These are phyloP conservation scores for Trichoderma orchidacearum DNA, from an alignment of 495 filamentous ascomycete species.

Conservation along the genomic window DNA sequence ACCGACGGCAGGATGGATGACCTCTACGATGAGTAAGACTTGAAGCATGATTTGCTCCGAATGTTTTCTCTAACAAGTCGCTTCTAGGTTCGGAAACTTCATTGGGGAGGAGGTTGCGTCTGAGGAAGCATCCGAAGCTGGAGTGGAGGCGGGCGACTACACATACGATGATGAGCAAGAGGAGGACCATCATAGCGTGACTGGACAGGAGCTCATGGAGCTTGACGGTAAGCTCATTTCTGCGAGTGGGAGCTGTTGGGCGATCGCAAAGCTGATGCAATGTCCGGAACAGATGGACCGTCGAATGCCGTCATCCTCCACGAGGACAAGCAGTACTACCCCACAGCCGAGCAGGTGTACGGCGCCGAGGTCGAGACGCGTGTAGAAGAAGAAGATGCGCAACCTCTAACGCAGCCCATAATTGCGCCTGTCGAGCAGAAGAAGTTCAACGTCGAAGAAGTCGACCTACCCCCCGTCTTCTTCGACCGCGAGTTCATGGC, in stretches of 20 bases:
- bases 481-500: slow-evolving; percentile 84
- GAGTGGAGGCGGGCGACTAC: slow-evolving; percentile 61
- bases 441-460: slow-evolving; percentile 89
- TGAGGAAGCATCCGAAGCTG: slow-evolving; percentile 69
- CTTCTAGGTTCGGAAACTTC: slow-evolving; percentile 87
- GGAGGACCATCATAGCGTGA: slow-evolving; percentile 42
- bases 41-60: background rate
- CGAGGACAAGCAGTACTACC: slow-evolving; percentile 99
- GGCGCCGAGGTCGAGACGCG: slow-evolving; percentile 86
- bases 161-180: slow-evolving; percentile 65
- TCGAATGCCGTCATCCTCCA: slow-evolving; percentile 94
- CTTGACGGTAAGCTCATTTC: slow-evolving; percentile 50
- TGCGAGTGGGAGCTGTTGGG: background rate
- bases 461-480: slow-evolving; percentile 73
- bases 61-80: slow-evolving; percentile 7
- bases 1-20: slow-evolving; percentile 50
- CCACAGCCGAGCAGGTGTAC: slow-evolving; percentile 88
- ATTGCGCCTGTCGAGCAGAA: slow-evolving; percentile 86
- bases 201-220: slow-evolving; percentile 85
- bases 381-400: slow-evolving; percentile 95
- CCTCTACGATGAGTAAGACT: slow-evolving; percentile 65
- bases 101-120: slow-evolving; percentile 80
- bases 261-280: slow-evolving; percentile 6
- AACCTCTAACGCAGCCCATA: slow-evolving; percentile 82
- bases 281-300: slow-evolving; percentile 53